A percentile compares a stretch with the other conserved stretches of the same genome.
Conservation (phyloP, 257 asterid genomes). For the Gynochthodes officinalis region DNA sequence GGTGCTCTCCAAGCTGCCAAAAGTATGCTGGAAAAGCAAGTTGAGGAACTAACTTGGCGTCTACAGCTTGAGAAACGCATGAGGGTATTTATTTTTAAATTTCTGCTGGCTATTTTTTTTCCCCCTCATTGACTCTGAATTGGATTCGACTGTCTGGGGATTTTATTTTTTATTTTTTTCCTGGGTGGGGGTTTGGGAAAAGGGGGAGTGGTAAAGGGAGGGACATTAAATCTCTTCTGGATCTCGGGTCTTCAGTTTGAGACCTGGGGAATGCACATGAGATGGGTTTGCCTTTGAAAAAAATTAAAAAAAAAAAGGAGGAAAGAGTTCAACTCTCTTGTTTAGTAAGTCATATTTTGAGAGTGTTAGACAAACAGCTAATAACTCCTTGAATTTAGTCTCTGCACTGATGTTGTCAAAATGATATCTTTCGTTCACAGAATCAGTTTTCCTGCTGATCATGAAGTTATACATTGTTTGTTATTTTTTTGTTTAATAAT, state of each 20-base stretch:
- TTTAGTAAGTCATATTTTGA: neutral
- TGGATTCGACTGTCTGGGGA: no score
- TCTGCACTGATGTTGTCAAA: neutral
- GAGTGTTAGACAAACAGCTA: no score
- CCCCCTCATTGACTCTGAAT: no score
- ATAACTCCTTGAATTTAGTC: neutral
- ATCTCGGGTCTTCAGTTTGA: neutral
- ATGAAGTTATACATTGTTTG: neutral
- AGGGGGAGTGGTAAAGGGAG: no score
- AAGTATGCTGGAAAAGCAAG: constrained; percentile 63
- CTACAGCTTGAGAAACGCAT: constrained; percentile 69
- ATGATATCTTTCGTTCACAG: neutral
- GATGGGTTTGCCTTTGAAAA: no score
- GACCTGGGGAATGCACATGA: neutral
- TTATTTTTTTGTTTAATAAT: neutral
- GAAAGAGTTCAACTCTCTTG: neutral
- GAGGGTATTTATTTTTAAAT: constrained; percentile 34
- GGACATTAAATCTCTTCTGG: neutral
- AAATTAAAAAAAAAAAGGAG: no score
- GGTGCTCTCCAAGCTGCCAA: constrained; percentile 90
- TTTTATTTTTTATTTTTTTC: neutral
- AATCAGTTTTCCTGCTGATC: neutral
- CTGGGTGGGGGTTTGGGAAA: no score
- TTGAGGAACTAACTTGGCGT: constrained; percentile 63
- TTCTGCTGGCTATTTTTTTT: neutral